These are phyloP conservation scores for Penicillium sp. DNA, from an alignment of 2,329 filamentous ascomycete genomes.

Conservation along the genomic window DNA sequence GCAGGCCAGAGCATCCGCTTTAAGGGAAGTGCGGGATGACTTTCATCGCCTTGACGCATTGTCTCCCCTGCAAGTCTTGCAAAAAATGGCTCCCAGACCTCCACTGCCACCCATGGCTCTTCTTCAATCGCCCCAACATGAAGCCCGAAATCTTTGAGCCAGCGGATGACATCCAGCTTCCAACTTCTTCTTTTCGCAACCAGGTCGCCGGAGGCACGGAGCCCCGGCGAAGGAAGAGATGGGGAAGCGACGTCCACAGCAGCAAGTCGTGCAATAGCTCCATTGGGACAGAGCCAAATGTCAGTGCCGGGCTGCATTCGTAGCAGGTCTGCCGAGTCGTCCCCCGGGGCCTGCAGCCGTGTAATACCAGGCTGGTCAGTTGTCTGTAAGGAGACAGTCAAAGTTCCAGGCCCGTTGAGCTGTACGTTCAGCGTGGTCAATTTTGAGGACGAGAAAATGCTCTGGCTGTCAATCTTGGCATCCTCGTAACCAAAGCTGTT, in stretches of 20 bases:
- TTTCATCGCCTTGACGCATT: slow-evolving; percentile 23
- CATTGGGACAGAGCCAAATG: slow-evolving; percentile 39
- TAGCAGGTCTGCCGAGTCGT: slow-evolving; percentile 12
- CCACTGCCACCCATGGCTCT: slow-evolving; percentile 38
- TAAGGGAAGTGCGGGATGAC: slow-evolving; percentile 26
- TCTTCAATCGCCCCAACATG: slow-evolving; percentile 24
- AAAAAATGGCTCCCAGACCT: slow-evolving; percentile 38
- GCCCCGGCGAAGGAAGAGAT: slow-evolving; percentile 17
- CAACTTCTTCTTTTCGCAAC: slow-evolving; percentile 25
- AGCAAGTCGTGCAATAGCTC: slow-evolving; percentile 32
- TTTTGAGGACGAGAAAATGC: slow-evolving; percentile 22
- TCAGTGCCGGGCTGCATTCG: slow-evolving; percentile 25
- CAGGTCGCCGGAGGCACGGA: slow-evolving; percentile 10
- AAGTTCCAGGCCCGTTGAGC: slow-evolving; percentile 31
- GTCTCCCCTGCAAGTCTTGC: slow-evolving; percentile 31
- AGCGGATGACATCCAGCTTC: slow-evolving; percentile 33
- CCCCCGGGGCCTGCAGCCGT: slow-evolving; percentile 24
- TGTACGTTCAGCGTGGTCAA: slow-evolving; percentile 36
- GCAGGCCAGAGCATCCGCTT: slow-evolving; percentile 43
- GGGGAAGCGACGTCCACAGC: slow-evolving; percentile 19
- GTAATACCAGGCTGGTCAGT: slow-evolving; percentile 32
- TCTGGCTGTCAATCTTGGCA: slow-evolving; percentile 23
- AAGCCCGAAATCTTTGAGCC: slow-evolving; percentile 35
- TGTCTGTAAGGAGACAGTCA: slow-evolving; percentile 34
- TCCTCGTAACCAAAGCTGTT: slow-evolving; percentile 28